These are phyloP conservation scores for Yamadazyma atlantica DNA, from an alignment of 1,139 yeast genomes.

Conservation along the genomic window DNA sequence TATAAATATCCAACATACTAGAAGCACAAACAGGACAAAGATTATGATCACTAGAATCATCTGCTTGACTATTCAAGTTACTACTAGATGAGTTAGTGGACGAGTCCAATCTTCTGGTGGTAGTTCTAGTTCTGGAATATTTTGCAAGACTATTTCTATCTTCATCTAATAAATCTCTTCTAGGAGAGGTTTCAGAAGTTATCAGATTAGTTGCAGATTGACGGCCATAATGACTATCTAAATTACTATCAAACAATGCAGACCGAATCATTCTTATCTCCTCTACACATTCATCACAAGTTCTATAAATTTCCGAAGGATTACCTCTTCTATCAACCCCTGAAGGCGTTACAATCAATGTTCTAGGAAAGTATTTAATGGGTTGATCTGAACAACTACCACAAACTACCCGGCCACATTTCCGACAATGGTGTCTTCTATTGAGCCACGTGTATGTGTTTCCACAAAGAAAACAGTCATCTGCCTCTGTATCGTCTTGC, in stretches of 20 bases:
- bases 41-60: constrained; percentile 31
- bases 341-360: constrained; percentile 32
- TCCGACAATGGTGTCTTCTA: constrained; percentile 89
- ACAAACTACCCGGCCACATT: constrained; percentile 80
- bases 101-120: constrained; percentile 22
- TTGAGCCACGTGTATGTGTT: constrained; percentile 59
- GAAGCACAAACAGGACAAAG: constrained; percentile 47
- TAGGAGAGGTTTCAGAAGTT: too few relatives aligned
- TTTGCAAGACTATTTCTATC: constrained; percentile 23
- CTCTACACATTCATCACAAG: constrained; percentile 70
- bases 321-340: constrained; percentile 25
- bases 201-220: background rate
- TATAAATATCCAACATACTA: constrained; percentile 56
- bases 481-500: constrained; percentile 73
- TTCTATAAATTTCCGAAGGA: constrained; percentile 45
- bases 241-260: constrained; percentile 28
- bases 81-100: constrained; percentile 29
- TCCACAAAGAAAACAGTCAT: constrained; percentile 64
- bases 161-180: background rate
- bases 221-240: background rate
- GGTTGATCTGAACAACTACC: constrained; percentile 57
- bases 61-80: constrained; percentile 7
- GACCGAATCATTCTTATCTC: constrained; percentile 58
- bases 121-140: constrained; percentile 19
- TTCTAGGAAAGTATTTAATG: constrained; percentile 42